Percentiles rank a stretch among this genome's conserved stretches.
Evolutionary conservation across 306 rosid species (phyloP).

Genomic region (Ochetophila trinervis): DNA sequence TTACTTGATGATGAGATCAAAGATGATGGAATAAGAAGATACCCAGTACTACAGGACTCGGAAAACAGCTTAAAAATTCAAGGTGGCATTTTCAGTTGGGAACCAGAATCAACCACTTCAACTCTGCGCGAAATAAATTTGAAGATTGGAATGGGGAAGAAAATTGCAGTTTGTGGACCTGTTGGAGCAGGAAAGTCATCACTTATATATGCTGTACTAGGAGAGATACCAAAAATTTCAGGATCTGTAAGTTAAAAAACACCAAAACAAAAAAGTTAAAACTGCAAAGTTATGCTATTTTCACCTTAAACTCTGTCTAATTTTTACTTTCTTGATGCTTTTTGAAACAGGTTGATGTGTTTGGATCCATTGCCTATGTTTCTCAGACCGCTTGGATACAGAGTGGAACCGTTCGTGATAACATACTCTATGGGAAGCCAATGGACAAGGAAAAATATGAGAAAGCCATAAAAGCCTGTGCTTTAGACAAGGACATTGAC

Average conservation of each 20-base stretch:
- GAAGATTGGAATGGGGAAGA: constrained; percentile 50
- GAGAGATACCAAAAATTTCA: constrained; percentile 65
- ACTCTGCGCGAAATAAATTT: constrained; percentile 48
- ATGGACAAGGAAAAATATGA: constrained; percentile 57
- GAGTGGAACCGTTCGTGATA: constrained; percentile 71
- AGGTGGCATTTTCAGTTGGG: constrained; percentile 63
- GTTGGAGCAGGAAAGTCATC: constrained; percentile 91
- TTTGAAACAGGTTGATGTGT: constrained; percentile 47
- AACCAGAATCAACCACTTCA: constrained; percentile 38
- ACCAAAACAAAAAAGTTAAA: not conserved
- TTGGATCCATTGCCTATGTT: constrained; percentile 66
- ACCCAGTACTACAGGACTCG: constrained; percentile 6
- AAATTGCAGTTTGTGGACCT: constrained; percentile 71
- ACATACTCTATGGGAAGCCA: constrained; percentile 68
- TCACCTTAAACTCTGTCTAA: not conserved
- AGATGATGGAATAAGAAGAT: constrained; percentile 20
- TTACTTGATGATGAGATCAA: constrained; percentile 64
- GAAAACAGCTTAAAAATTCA: constrained; percentile 40
- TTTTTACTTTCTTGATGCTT: not conserved
- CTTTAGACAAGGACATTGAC: constrained; percentile 60
- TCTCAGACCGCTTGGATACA: constrained; percentile 84
- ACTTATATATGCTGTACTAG: constrained; percentile 57
- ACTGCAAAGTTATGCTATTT: constrained; percentile 3
- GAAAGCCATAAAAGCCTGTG: constrained; percentile 60
- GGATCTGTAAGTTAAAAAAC: constrained; percentile 57